These are phyloP conservation scores for Canavalia gladiata DNA, from an alignment of 306 rosid species.

Conservation along the genomic window DNA sequence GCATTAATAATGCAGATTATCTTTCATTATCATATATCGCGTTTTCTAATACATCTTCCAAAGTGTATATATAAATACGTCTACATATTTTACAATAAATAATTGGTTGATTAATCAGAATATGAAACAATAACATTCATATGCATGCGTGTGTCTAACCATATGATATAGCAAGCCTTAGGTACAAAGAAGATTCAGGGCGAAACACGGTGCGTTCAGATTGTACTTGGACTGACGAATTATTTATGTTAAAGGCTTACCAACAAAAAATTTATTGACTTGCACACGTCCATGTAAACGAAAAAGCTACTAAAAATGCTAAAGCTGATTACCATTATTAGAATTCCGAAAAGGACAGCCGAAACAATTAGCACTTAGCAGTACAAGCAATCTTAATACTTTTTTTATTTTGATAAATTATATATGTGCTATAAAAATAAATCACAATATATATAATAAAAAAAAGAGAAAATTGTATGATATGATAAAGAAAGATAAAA, in stretches of 20 bases:
- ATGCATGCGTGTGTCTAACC: slow-evolving; percentile 25
- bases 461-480: too few species aligned
- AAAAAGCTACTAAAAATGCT: slow-evolving; percentile 45
- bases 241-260: slow-evolving; percentile 17
- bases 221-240: slow-evolving; percentile 42
- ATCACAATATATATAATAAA: too few species aligned
- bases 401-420: too few species aligned
- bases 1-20: neutral
- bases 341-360: slow-evolving; percentile 41
- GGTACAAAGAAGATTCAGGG: slow-evolving; percentile 36
- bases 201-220: slow-evolving; percentile 23
- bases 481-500: too few species aligned
- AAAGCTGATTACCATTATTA: slow-evolving; percentile 51
- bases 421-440: too few species aligned
- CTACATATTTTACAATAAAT: too few species aligned
- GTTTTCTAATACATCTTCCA: neutral
- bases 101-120: neutral
- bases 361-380: slow-evolving; percentile 23
- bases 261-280: slow-evolving; percentile 38
- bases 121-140: neutral
- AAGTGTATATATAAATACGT: neutral
- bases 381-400: neutral
- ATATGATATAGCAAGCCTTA: neutral
- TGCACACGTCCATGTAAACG: slow-evolving; percentile 55
- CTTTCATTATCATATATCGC: neutral